These are phyloP conservation scores for Tricholoma furcatifolium DNA, from an alignment of 768 basidiomycete genomes.

Conservation along the genomic window DNA sequence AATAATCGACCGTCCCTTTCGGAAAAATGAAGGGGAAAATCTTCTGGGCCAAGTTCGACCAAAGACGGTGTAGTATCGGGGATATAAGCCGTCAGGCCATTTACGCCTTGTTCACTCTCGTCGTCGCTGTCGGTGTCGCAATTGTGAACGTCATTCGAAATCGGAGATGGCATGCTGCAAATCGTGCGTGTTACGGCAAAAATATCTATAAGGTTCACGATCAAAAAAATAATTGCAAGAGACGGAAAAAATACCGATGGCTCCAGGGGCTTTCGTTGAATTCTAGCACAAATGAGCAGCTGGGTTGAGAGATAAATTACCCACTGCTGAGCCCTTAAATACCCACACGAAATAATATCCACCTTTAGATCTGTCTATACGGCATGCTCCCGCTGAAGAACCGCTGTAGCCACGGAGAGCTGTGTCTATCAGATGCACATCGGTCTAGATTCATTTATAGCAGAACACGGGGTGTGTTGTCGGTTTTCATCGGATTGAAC, in stretches of 20 bases:
- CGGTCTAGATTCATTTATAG: too few relatives aligned
- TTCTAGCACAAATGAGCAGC: not conserved
- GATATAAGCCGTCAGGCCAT: not conserved
- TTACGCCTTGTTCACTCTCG: not conserved
- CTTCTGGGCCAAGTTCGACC: conserved; percentile 44
- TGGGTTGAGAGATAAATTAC: not conserved
- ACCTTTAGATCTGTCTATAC: too few relatives aligned
- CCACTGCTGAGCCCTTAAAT: too few relatives aligned
- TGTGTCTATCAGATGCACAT: too few relatives aligned
- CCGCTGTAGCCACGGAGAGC: too few relatives aligned
- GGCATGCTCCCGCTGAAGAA: too few relatives aligned
- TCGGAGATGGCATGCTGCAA: conserved; percentile 10
- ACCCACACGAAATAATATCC: too few relatives aligned
- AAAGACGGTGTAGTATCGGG: conserved; percentile 18
- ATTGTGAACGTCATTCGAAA: conserved; percentile 11
- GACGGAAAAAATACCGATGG: not conserved
- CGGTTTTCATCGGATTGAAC: too few relatives aligned
- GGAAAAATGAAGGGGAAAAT: conserved; percentile 59
- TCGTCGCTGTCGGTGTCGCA: conserved; percentile 21
- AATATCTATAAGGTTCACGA: not conserved
- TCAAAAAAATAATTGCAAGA: too few relatives aligned
- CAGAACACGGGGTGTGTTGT: too few relatives aligned
- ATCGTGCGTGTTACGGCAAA: too few relatives aligned
- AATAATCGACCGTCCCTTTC: conserved; percentile 64
- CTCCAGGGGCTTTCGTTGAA: not conserved